phyloP scores from a whole-genome alignment of 176 grass and related monocot genomes.

The maize (Zea mays) region Zm-B73-REFERENCE-NAM-5.0 NC_050097.1:210750501-210751000 shows the following conservation, averaged over 20 bases:
- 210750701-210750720: constrained; percentile 80
- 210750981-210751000: constrained; percentile 54
- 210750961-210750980: constrained; percentile 67
- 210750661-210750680: constrained; percentile 48
- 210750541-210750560: not conserved
- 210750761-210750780: constrained; percentile 53
- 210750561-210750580: not conserved
- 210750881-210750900: constrained; percentile 31
- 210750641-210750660: constrained; percentile 42
- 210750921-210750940: constrained; percentile 39
- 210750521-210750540: too few relatives aligned
- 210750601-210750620: constrained; percentile 48
- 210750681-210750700: constrained; percentile 72
- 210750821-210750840: constrained; percentile 82
- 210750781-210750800: constrained; percentile 59
- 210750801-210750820: constrained; percentile 89
- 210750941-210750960: constrained; percentile 67
- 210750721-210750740: constrained; percentile 41
- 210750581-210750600: constrained; percentile 22
- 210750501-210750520: constrained; percentile 42
- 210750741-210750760: constrained; percentile 76
- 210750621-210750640: constrained; percentile 57
- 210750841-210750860: constrained; percentile 63
- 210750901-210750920: constrained; percentile 67
- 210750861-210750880: constrained; percentile 59